Conservation (phyloP, 2,329 filamentous ascomycete genomes). For the Simplicillium sp. region DNA sequence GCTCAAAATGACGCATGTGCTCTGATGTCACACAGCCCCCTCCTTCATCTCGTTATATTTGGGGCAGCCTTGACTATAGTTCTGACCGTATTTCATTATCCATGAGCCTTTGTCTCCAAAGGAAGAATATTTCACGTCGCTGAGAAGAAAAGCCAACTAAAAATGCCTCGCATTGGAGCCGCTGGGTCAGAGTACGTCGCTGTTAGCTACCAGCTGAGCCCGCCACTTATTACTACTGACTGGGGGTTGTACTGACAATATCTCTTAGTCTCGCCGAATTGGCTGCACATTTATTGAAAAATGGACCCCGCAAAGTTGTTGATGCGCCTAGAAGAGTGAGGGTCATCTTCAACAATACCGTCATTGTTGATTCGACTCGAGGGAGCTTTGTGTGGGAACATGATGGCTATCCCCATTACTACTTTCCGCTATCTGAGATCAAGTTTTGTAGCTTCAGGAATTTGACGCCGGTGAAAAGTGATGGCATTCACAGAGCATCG, state of each 20-base stretch:
- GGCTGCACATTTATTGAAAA: constrained; percentile 14
- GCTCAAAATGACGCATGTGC: too few relatives aligned
- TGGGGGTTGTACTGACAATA: too few relatives aligned
- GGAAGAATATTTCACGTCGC: too few relatives aligned
- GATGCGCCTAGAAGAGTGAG: constrained; percentile 18
- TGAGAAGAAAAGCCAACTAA: background rate
- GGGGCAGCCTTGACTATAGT: too few relatives aligned
- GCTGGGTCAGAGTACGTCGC: background rate
- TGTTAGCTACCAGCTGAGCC: too few relatives aligned
- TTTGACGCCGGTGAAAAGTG: constrained; percentile 14
- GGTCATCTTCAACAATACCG: constrained; percentile 20
- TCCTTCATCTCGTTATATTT: too few relatives aligned
- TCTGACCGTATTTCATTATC: too few relatives aligned
- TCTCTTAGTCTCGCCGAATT: constrained; percentile 9
- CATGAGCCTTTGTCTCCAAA: too few relatives aligned
- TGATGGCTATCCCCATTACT: constrained; percentile 36
- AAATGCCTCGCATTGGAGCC: background rate
- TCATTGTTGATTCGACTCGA: constrained; percentile 25
- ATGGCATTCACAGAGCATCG: constrained; percentile 15
- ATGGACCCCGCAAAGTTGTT: constrained; percentile 15
- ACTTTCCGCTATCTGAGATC: constrained; percentile 23
- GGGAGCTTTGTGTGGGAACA: constrained; percentile 35
- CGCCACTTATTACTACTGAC: too few relatives aligned
- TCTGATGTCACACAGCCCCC: too few relatives aligned
- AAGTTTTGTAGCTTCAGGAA: constrained; percentile 17